Base-by-base conservation (phyloP, 805 yeast genomes). In the Kluyveromyces dobzhanskii region DNA sequence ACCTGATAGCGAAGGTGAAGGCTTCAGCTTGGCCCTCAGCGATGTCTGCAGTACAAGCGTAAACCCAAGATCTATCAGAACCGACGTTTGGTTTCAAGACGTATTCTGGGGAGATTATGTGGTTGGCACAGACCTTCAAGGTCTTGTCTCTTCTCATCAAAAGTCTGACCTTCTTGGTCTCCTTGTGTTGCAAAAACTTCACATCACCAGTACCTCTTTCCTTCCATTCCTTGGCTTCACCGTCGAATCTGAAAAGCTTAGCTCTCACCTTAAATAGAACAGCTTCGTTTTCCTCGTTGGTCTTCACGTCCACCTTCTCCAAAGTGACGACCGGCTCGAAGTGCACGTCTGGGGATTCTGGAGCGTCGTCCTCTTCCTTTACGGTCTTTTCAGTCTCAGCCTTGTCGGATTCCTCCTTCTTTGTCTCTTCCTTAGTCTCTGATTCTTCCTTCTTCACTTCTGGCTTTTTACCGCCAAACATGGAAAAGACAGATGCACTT, bases 141-240 rank as follows among this genome's bases (percentile, higher is more conserved):
- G 97, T 92, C 74, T 90, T 90, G 71, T 92, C 98, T 72, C 98
- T 86, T 78, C 98, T 86, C 98, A 92, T 92, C 60, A 92, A 72
- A 50, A 92, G 66, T 71, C 98, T 82, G 48, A 85, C 85, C 69
- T 86, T 88, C 43, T 76, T 74, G 43, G 85, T 70, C 45, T 68
- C 67, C 65, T 86, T 87, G 71, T 90, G 96, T 70, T 90, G 73
- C 62, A 92, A 77, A 66, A 92, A 85, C 68, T 92, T 86, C 54
- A 87, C 95, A 59, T 92, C 98, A 58, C 98, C 98, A 26, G 96
- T 86, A 55, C 98, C 98, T 72, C 98, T 85, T 74, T 92, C 98
- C 66, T 92, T 92, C 98, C 98, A 92, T 68, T 92, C 97, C 58
- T 80, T 81, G 39, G 79, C 55, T 44, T 86, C 95, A 31, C 78